Base-by-base conservation (phyloP, 306 rosid species). In the Senna tora region DNA sequence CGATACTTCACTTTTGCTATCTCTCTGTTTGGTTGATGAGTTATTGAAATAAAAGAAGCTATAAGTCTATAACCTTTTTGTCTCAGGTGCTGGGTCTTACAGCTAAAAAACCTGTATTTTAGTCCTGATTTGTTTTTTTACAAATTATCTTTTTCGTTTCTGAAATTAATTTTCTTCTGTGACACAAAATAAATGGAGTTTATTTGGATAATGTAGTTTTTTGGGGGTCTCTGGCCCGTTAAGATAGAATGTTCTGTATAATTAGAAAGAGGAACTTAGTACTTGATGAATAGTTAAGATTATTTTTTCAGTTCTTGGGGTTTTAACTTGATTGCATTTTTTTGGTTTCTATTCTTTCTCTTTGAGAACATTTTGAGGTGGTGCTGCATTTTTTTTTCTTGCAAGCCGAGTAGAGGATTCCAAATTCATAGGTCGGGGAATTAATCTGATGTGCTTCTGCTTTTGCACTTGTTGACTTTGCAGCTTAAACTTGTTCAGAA, bases 401-500 rank as follows among this genome's bases (percentile, higher is more conserved):
- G 45, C n/a, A 63, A 63, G 21, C 4, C 10, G 15, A 53, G 20
- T 30, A 54, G 14, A 32, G 11, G 7, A 34, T 33, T 21, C n/a
- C 32, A 15, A 4, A 12, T 38, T 13, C 19, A 16, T 61, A 4
- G 6, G 49, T 10, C 0, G 13, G 21, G 42, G 10, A 58, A 7
- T 39, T 15, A 15, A 58, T 32, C 64, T n/a, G 42, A 58, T 9
- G 42, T 30, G 43, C 41, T 65, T 67, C 9, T 77, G 43, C 10
- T 14, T 28, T 19, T 76, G 25, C 8, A 41, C 13, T 46, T 73
- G 61, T 54, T 84, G 79, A 42, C 65, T 6, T 79, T 77, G 79
- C 87, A 95, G 97, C 77, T 56, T 95, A 55, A 74, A 77, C 66
- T 86, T 88, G 72, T 83, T 91, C 34, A 75, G 69, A 25, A 74